Evolutionary conservation across 306 rosid genomes (phyloP).

Genomic region (Canavalia ensiformis): DNA sequence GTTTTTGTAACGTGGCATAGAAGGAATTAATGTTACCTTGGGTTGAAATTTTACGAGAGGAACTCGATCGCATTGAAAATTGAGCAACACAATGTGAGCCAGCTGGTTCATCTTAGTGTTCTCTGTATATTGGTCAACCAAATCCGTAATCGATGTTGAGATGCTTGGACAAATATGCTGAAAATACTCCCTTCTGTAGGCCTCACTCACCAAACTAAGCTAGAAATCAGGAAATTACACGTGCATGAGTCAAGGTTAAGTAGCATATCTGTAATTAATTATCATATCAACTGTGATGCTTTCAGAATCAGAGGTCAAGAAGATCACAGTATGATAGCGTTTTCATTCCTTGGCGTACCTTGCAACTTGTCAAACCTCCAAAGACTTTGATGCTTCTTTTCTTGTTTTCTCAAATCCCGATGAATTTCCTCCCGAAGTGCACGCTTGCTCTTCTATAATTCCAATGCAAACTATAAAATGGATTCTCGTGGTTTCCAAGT

Average conservation of each 20-base stretch:
- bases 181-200: slow-evolving; percentile 15
- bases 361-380: not conserved
- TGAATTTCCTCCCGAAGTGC: slow-evolving; percentile 11
- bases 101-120: not conserved
- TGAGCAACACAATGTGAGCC: not conserved
- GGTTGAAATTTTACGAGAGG: not conserved
- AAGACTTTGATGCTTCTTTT: not conserved
- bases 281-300: not conserved
- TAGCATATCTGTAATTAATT: not conserved
- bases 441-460: not conserved
- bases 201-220: slow-evolving; percentile 7
- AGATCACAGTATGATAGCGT: not conserved
- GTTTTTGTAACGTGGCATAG: slow-evolving; percentile 41
- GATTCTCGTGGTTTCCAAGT: not conserved
- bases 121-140: not conserved
- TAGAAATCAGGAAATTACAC: slow-evolving; percentile 1
- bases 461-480: slow-evolving; percentile 7
- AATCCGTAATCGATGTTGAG: slow-evolving; percentile 28
- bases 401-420: slow-evolving; percentile 14
- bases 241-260: slow-evolving; percentile 11
- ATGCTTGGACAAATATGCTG: slow-evolving; percentile 20
- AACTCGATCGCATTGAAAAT: not conserved
- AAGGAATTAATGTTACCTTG: slow-evolving; percentile 39
- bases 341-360: slow-evolving; percentile 32
- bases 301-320: not conserved